Base-by-base conservation (phyloP, 73 alveolate genomes). In the Paramecium biaurelia region DNA sequence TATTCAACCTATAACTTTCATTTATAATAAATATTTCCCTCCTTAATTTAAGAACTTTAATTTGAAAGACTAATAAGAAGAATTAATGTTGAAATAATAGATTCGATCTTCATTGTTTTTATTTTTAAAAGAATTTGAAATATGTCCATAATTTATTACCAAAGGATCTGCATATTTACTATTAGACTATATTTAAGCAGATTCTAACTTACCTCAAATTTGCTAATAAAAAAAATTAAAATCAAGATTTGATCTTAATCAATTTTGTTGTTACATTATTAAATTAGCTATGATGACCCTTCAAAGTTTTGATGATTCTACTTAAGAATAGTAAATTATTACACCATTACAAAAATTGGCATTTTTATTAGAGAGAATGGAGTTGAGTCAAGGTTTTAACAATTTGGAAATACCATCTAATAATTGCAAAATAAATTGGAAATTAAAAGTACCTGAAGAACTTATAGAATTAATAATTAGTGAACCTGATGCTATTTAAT, bases 291-390 rank as follows among this genome's bases (percentile, higher is more conserved):
- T 53, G 58, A 68, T 86, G 20, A 42, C 79, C 10, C 72, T 63
- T 42, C 38, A 72, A 58, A 85, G 67, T 20, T 56, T 57, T 15
- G 84, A 63, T 57, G 85, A 86, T 15, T 53, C 68, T 1, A n/a
- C 68, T 53, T 12, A 86, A 57, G 79, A 38, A 7, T 41, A 86
- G 37, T 35, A 57, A 67, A 43, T 85, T 4, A 37, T 57, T n/a
- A 76, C 70, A 37, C 86, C 86, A n/a, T 53, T 76, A 2, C 20
- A 86, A 68, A 86, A 86, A 38, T 49, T 86, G 11, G 93, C 93
- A 1, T 86, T 59, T 63, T 34, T 86, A 28, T 35, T 86, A 7
- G 93, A 86, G 37, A 28, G 93, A 63, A 86, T 86, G 93, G 93
- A 86, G 21, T 37, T 86, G 26, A 58, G 88, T 4, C 37, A 37